Base-by-base conservation (phyloP, 2,329 filamentous ascomycete species). In the Xylaria sp. region DNA sequence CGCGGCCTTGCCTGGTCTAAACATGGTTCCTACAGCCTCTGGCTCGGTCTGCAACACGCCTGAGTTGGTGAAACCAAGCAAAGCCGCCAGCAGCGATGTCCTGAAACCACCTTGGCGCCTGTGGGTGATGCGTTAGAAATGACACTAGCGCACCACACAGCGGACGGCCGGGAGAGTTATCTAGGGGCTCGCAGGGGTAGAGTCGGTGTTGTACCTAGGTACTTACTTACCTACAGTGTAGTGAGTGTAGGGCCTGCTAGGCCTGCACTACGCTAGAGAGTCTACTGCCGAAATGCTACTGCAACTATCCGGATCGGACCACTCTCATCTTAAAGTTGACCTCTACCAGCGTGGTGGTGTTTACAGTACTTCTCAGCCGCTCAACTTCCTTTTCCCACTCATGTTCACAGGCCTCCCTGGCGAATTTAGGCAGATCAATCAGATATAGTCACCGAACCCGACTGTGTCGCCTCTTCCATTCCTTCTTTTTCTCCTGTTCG, bases 221-320 rank as follows among this genome's bases (percentile, higher is more conserved):
- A 40, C 37, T n/a, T 40, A 40, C n/a, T n/a, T 40, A 40, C n/a
- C 37, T 40, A 40, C 7, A 40, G 37, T 37, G 33, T 37, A 37
- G 2, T 37, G n/a, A 13, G 11, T 37, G n/a, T 5, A 21, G n/a
- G n/a, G n/a, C n/a, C n/a, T n/a, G n/a, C n/a, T n/a, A n/a, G n/a
- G n/a, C n/a, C n/a, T 21, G 29, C 23, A 29, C 43, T 13, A 27
- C 44, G 25, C n/a, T 31, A 31, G 5, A 25, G 11, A 31, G 35
- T 48, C 27, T 49, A 60, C 48, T 60, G 57, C 61, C 61, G 57
- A 53, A 55, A 47, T 54, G 44, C 46, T 49, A 56, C 53, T 53
- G 35, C 53, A 61, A 53, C 61, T 61, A 64, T 60, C 61, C 52
- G 40, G 54, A 63, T 60, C 37, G 21, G 57, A 19, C n/a, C 17